phyloP scores from a whole-genome alignment of 2,329 filamentous ascomycete genomes.

The Colletotrichum navitas region DNA sequence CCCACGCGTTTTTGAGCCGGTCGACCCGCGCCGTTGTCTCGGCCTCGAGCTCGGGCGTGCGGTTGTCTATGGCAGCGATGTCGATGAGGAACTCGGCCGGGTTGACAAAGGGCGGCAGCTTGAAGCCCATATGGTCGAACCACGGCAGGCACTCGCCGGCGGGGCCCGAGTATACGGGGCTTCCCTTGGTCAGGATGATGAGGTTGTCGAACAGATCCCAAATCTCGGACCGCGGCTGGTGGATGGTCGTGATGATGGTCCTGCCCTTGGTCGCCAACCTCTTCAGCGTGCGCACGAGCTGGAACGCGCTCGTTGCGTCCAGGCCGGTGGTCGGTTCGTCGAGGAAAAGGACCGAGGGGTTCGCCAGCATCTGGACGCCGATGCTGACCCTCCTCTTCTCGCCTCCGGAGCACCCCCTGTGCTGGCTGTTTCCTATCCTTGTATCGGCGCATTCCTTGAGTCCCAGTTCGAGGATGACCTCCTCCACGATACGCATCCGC shows the following conservation, averaged over 20 bases:
- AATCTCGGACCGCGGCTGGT: constrained; percentile 83
- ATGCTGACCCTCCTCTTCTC: constrained; percentile 84
- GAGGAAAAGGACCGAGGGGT: constrained; percentile 81
- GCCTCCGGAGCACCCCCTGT: constrained; percentile 82
- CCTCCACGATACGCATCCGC: constrained; percentile 75
- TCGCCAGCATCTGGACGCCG: constrained; percentile 82
- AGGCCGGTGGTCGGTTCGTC: constrained; percentile 85
- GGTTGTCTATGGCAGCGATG: constrained; percentile 79
- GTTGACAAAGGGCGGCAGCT: constrained; percentile 79
- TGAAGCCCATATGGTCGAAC: constrained; percentile 71
- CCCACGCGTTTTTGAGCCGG: constrained; percentile 72
- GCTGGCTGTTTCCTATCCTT: constrained; percentile 76
- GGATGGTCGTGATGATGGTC: constrained; percentile 80
- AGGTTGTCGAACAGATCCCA: constrained; percentile 83
- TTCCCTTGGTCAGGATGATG: constrained; percentile 75
- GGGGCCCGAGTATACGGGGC: constrained; percentile 75
- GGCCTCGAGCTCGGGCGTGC: constrained; percentile 74
- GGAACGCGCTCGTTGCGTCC: constrained; percentile 82
- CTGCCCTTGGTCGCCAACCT: constrained; percentile 74
- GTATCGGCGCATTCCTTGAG: constrained; percentile 84
- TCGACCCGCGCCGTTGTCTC: constrained; percentile 71
- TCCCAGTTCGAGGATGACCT: constrained; percentile 81
- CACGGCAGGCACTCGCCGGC: constrained; percentile 70
- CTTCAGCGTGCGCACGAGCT: constrained; percentile 79
- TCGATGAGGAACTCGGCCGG: constrained; percentile 84